Base-by-base conservation (phyloP, 129 eudicot species). In the Tanacetum coccineum region DNA sequence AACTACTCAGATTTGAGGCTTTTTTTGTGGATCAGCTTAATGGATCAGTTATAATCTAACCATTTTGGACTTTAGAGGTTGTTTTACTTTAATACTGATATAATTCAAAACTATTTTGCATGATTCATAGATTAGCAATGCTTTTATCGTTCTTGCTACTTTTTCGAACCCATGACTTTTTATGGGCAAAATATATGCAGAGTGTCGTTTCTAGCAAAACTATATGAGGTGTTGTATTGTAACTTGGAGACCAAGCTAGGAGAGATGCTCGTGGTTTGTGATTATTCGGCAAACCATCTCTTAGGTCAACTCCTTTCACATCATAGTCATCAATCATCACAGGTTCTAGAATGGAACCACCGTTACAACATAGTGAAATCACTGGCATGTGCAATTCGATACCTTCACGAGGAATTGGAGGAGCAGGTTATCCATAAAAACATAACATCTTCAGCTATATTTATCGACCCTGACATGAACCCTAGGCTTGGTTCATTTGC, bases 371-470 rank as follows among this genome's bases (percentile, higher is more conserved):
- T 93, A 13, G 70, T 89, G 70, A 84, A 80, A 70, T 86, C 99
- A n/a, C 92, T 88, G 0, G 99, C 99, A 8, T 89, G 91, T 0
- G 99, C 99, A 1, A 68, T 93, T 54, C 76, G 75, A 44, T 93
- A 93, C 74, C 96, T 93, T 12, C 99, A 93, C 9, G 99, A 93
- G 65, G 96, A 93, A 83, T 93, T 96, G 99, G 96, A 93, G 0
- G 96, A 93, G 50, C 92, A 89, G 49, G 99, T 93, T 26, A 82
- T 93, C 49, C 99, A 88, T 48, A 77, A 87, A 56, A 82, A 80
- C 77, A 88, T 93, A 15, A 88, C 88, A 13, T 93, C 96, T 3
- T 86, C 96, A 1, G 90, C 99, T 3, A 67, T 89, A 40, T 75
- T 62, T 39, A 80, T 93, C 1, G 99, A 84, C 56, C 74, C 63